A percentile compares a stretch with the other conserved stretches of the same genome.
Conservation (phyloP, 345 rosid genomes). For the Raphanus sativus region DNA sequence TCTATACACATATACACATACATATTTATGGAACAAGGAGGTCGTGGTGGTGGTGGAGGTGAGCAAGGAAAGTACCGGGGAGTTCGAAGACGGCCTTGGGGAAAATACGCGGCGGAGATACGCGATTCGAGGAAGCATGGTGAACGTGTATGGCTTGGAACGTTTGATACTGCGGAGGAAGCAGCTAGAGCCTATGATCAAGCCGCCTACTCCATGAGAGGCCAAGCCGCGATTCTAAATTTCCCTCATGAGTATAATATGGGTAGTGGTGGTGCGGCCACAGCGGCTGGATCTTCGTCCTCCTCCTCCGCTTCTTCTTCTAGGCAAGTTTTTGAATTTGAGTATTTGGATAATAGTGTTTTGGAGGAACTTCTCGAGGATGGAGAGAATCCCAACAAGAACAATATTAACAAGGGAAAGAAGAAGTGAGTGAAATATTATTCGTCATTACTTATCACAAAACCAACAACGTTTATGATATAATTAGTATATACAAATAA, state of each 20-base stretch:
- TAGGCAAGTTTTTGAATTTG: slow-evolving; percentile 71
- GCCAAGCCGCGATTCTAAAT: slow-evolving; percentile 71
- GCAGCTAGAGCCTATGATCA: slow-evolving; percentile 88
- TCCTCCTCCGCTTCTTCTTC: slow-evolving; percentile 43
- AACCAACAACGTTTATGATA: neutral
- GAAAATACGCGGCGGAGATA: slow-evolving; percentile 90
- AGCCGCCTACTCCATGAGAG: slow-evolving; percentile 86
- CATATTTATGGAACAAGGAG: slow-evolving; percentile 34
- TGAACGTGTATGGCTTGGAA: slow-evolving; percentile 88
- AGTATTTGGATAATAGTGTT: slow-evolving; percentile 69
- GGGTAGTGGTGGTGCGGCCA: slow-evolving; percentile 23
- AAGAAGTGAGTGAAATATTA: slow-evolving; percentile 23
- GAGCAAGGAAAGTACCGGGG: slow-evolving; percentile 59
- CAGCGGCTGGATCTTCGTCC: slow-evolving; percentile 27
- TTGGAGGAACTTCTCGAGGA: slow-evolving; percentile 77
- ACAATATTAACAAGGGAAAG: slow-evolving; percentile 17
- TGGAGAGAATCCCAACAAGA: slow-evolving; percentile 44
- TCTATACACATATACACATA: neutral
- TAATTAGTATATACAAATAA: neutral
- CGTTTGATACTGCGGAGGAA: slow-evolving; percentile 83
- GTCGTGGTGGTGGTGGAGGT: slow-evolving; percentile 28
- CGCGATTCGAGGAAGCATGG: slow-evolving; percentile 74
- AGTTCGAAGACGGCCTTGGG: slow-evolving; percentile 88
- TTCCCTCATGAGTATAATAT: slow-evolving; percentile 72
- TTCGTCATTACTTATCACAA: slow-evolving; percentile 3